Evolutionary conservation across 768 basidiomycete genomes (phyloP).

Genomic region (Phanerochaete sordida): DNA sequence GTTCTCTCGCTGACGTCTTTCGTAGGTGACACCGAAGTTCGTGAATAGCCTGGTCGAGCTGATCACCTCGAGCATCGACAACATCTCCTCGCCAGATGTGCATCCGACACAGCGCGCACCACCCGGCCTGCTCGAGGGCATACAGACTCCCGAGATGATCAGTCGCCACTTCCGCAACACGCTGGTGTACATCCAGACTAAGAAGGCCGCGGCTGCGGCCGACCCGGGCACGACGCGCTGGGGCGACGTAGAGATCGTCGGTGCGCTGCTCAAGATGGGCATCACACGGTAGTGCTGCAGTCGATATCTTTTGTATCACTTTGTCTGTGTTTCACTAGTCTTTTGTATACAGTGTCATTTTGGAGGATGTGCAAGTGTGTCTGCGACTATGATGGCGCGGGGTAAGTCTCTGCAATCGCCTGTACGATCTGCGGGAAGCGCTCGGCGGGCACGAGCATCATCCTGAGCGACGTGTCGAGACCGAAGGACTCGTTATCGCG

Average conservation of each 20-base stretch:
- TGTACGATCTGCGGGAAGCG: conserved; percentile 39
- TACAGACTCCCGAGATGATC: conserved; percentile 93
- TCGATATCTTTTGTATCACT: neutral
- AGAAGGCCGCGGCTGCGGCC: conserved; percentile 60
- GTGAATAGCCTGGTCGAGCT: conserved; percentile 95
- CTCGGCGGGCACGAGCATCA: conserved; percentile 56
- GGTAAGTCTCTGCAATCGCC: conserved; percentile 21
- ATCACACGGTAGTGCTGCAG: conserved; percentile 31
- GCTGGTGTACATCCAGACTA: conserved; percentile 72
- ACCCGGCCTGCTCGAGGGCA: conserved; percentile 87
- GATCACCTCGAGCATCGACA: conserved; percentile 92
- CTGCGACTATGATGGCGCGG: conserved; percentile 18
- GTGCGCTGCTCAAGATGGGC: conserved; percentile 88
- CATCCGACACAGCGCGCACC: conserved; percentile 87
- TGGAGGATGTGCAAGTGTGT: neutral
- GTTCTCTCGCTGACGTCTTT: neutral
- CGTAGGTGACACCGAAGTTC: conserved; percentile 89
- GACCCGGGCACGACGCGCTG: conserved; percentile 54
- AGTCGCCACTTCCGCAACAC: conserved; percentile 92
- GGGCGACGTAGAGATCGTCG: conserved; percentile 86
- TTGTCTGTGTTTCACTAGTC: neutral
- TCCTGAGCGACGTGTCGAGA: conserved; percentile 61
- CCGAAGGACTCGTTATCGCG: conserved; percentile 69
- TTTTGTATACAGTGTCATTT: conserved; percentile 13
- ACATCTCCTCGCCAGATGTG: conserved; percentile 80